Base-by-base conservation (phyloP, 2,329 filamentous ascomycete genomes). In the Fonsecaea nubica region DNA sequence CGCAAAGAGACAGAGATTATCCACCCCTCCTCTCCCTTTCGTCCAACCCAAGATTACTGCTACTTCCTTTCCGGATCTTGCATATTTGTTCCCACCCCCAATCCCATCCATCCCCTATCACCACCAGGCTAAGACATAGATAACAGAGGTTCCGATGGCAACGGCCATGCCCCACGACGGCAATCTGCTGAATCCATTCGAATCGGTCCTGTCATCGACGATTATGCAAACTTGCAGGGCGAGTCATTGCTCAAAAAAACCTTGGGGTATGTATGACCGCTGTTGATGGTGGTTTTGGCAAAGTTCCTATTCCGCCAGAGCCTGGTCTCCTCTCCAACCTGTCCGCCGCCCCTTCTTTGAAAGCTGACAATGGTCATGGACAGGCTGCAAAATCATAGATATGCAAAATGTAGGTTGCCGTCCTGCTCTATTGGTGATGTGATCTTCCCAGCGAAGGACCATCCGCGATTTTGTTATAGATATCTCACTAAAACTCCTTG, bases 381-480 rank as follows among this genome's bases (percentile, higher is more conserved):
- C 54, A 73, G 72, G 38, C 64, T 73, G 13, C 72, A 73, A 66
- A 70, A 63, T 40, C 69, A 73, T 58, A 68, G 67, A 59, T 72
- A 72, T 62, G 70, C 72, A 66, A 73, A 72, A 56, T 38, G 58
- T 61, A 32, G 13, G 58, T 52, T 36, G 25, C 25, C 38, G 8
- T 1, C 25, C 25, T n/a, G 21, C 50, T 30, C 21, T 15, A 12
- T 4, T 1, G 15, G 10, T 18, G 48, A 10, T 52, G 8, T 25
- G n/a, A 32, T 58, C 13, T 18, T 32, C 30, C 56, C 1, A 1
- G 36, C 9, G 12, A 38, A 10, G 25, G 25, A 25, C 25, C 25
- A 25, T 25, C 25, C 25, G 25, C 25, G 25, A 21, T 45, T 3
- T 33, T 38, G n/a, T 13, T 45, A 40, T 10, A 45, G 45, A 15